Conservation (phyloP, 2,329 filamentous ascomycete species). For the Fusarium praegraminearum region DNA sequence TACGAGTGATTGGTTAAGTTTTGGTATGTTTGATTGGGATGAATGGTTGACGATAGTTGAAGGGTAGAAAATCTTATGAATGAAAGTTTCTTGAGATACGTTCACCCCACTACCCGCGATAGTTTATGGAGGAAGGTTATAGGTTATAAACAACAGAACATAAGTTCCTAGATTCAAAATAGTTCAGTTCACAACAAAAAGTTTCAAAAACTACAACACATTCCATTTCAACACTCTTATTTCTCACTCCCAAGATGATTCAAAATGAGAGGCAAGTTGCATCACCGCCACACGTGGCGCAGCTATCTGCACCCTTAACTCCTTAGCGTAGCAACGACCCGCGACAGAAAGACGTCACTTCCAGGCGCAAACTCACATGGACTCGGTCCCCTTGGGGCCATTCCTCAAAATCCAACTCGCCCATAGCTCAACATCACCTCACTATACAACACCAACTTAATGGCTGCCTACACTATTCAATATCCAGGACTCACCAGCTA, state of each 20-base stretch:
- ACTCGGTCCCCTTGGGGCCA: constrained; percentile 16
- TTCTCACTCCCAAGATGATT: not conserved
- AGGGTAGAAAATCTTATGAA: constrained; percentile 8
- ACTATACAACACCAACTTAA: constrained; percentile 18
- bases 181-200: not conserved
- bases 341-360: constrained; percentile 39
- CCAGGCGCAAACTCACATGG: constrained; percentile 17
- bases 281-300: constrained; percentile 38
- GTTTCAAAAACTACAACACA: not conserved
- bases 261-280: not conserved
- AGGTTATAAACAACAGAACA: not conserved
- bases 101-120: constrained; percentile 16
- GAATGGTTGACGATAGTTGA: not conserved
- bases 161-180: not conserved
- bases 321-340: constrained; percentile 12
- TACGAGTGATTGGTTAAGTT: not conserved
- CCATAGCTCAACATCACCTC: constrained; percentile 12
- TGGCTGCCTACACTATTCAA: constrained; percentile 40
- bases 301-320: constrained; percentile 16
- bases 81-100: constrained; percentile 15
- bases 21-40: not conserved
- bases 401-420: constrained; percentile 42
- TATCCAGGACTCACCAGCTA: constrained; percentile 19
- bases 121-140: not conserved
- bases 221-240: not conserved